phyloP scores from a whole-genome alignment of 2,329 filamentous ascomycete genomes.

The Aspergillus niger region DNA sequence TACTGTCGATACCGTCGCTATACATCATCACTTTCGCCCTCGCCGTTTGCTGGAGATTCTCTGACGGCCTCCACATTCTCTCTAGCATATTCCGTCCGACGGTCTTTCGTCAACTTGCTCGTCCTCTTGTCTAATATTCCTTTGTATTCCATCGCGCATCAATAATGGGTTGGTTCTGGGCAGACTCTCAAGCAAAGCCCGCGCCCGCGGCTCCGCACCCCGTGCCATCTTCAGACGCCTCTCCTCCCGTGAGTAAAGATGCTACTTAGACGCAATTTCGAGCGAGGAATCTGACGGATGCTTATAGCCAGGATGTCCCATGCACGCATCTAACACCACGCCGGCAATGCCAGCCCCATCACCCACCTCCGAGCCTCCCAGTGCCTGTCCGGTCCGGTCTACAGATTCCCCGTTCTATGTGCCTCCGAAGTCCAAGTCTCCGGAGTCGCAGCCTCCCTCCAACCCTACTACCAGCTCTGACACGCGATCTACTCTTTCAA shows the following conservation, averaged over 20 bases:
- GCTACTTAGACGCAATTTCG: neutral
- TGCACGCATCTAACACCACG: conserved; percentile 58
- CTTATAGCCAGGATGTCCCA: conserved; percentile 66
- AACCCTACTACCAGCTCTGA: conserved; percentile 18
- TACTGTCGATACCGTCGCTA: neutral
- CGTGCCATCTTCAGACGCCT: conserved; percentile 48
- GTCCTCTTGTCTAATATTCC: conserved; percentile 9
- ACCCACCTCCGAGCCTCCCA: conserved; percentile 30
- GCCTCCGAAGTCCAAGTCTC: conserved; percentile 34
- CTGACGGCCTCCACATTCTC: neutral
- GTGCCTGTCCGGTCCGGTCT: conserved; percentile 51
- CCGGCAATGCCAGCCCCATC: conserved; percentile 28
- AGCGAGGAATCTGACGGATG: conserved; percentile 20
- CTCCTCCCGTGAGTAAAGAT: conserved; percentile 56
- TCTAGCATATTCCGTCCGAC: neutral
- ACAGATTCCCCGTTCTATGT: conserved; percentile 52
- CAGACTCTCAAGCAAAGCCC: conserved; percentile 52
- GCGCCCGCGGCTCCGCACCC: conserved; percentile 50
- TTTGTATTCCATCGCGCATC: conserved; percentile 15
- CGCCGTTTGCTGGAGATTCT: neutral
- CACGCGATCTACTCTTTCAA: conserved; percentile 59
- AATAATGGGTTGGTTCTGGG: conserved; percentile 71
- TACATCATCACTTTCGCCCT: neutral
- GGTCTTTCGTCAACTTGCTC: conserved; percentile 17
- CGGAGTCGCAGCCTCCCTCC: conserved; percentile 35